These are phyloP conservation scores for Orbilia ellipsospora DNA, from an alignment of 2,329 filamentous ascomycete genomes.

Conservation along the genomic window DNA sequence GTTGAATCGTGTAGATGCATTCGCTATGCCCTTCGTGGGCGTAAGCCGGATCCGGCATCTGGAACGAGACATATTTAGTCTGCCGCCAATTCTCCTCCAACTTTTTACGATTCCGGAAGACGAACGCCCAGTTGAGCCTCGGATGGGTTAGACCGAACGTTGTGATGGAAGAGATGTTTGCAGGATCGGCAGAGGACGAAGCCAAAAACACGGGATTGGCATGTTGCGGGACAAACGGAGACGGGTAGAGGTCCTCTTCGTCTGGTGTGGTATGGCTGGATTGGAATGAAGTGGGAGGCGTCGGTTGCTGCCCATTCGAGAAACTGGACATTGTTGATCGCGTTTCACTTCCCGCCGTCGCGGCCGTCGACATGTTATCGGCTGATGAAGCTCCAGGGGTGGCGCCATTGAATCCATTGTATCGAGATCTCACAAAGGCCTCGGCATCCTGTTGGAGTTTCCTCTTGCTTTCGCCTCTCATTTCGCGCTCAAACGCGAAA, in stretches of 20 bases:
- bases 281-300: slow-evolving; percentile 46
- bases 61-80: slow-evolving; percentile 84
- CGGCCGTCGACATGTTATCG: slow-evolving; percentile 40
- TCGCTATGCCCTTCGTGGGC: slow-evolving; percentile 86
- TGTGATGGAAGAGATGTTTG: slow-evolving; percentile 63
- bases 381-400: slow-evolving; percentile 6
- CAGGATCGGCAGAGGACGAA: slow-evolving; percentile 44
- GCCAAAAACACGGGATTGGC: slow-evolving; percentile 38
- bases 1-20: slow-evolving; percentile 95
- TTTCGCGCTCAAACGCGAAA: slow-evolving; percentile 72
- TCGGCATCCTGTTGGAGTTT: slow-evolving; percentile 48
- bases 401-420: slow-evolving; percentile 19
- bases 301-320: slow-evolving; percentile 61
- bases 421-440: slow-evolving; percentile 40
- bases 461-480: slow-evolving; percentile 62
- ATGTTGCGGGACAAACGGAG: slow-evolving; percentile 28
- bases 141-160: slow-evolving; percentile 68
- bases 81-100: slow-evolving; percentile 92
- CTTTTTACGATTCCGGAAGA: slow-evolving; percentile 86
- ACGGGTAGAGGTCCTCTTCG: slow-evolving; percentile 42
- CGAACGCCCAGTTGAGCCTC: slow-evolving; percentile 88
- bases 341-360: slow-evolving; percentile 37
- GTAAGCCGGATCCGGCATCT: slow-evolving; percentile 84
- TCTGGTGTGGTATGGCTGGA: slow-evolving; percentile 51
- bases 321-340: slow-evolving; percentile 61